Percentiles rank a stretch among this genome's conserved stretches.
phyloP scores from a whole-genome alignment of 176 grass and related monocot species.

The Chloris gayana region DNA sequence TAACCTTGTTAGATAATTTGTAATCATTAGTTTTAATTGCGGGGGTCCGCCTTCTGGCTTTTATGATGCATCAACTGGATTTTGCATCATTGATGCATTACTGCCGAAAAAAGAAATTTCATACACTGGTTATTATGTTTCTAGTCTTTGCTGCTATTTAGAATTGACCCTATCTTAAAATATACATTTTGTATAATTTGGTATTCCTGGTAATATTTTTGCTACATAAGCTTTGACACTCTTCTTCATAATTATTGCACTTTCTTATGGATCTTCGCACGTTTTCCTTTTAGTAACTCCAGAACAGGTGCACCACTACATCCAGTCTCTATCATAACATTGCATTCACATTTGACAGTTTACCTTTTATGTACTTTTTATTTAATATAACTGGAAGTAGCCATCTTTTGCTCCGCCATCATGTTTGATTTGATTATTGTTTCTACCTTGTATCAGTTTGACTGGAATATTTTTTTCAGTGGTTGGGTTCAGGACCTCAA shows the following conservation, averaged over 20 bases:
- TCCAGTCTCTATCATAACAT: slow-evolving; percentile 26
- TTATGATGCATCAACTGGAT: too few relatives aligned
- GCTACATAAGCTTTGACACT: background rate
- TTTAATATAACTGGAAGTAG: slow-evolving; percentile 12
- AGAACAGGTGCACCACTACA: too few relatives aligned
- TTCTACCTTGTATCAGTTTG: slow-evolving; percentile 34
- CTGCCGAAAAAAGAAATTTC: slow-evolving; percentile 19
- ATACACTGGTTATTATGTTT: background rate
- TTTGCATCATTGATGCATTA: too few relatives aligned
- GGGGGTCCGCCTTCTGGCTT: background rate
- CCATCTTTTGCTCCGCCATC: slow-evolving; percentile 10
- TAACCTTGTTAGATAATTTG: slow-evolving; percentile 22
- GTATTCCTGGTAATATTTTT: background rate
- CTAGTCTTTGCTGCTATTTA: slow-evolving; percentile 4
- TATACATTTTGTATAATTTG: slow-evolving; percentile 13
- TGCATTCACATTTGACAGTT: slow-evolving; percentile 28
- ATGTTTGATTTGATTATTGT: slow-evolving; percentile 22
- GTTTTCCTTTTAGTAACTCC: slow-evolving; percentile 25
- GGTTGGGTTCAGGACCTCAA: slow-evolving; percentile 16
- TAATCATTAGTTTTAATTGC: slow-evolving; percentile 4
- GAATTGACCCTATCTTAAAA: slow-evolving; percentile 6
- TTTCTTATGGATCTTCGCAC: background rate
- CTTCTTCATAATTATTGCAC: background rate
- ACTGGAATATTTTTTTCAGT: slow-evolving; percentile 12
- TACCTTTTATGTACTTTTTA: slow-evolving; percentile 30